Conservation (phyloP, 1,139 yeast species). For the Diutina ranongensis region DNA sequence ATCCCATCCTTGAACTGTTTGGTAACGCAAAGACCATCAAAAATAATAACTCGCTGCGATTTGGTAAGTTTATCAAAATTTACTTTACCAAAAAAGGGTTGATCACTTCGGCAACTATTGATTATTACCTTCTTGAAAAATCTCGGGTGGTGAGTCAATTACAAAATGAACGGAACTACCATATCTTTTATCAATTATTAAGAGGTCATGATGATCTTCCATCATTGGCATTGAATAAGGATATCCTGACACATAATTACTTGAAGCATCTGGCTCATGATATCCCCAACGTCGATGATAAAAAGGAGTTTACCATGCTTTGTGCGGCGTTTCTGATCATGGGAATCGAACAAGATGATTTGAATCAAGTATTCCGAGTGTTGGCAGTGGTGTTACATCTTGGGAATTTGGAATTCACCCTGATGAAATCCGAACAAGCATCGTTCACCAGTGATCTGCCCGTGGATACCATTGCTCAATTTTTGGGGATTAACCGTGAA, state of each 20-base stretch:
- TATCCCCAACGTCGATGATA: constrained; percentile 67
- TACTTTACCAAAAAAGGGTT: constrained; percentile 56
- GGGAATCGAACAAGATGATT: constrained; percentile 53
- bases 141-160: constrained; percentile 85
- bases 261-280: constrained; percentile 41
- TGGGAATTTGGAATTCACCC: constrained; percentile 72
- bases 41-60: constrained; percentile 90
- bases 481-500: constrained; percentile 52
- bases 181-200: constrained; percentile 79
- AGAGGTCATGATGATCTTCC: constrained; percentile 49
- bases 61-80: constrained; percentile 91
- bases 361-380: constrained; percentile 47
- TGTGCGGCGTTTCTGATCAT: constrained; percentile 59
- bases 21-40: constrained; percentile 96
- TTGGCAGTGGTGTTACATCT: constrained; percentile 73
- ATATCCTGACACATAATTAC: constrained; percentile 42
- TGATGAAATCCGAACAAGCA: constrained; percentile 75
- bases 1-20: constrained; percentile 90
- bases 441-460: constrained; percentile 45
- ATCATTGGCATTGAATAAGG: constrained; percentile 38
- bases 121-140: constrained; percentile 89
- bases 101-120: constrained; percentile 83
- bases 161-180: constrained; percentile 75
- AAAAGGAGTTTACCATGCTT: constrained; percentile 49
- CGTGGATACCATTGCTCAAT: constrained; percentile 41